phyloP scores from a whole-genome alignment of 768 basidiomycete species.

The Kockovaella imperatae region DNA sequence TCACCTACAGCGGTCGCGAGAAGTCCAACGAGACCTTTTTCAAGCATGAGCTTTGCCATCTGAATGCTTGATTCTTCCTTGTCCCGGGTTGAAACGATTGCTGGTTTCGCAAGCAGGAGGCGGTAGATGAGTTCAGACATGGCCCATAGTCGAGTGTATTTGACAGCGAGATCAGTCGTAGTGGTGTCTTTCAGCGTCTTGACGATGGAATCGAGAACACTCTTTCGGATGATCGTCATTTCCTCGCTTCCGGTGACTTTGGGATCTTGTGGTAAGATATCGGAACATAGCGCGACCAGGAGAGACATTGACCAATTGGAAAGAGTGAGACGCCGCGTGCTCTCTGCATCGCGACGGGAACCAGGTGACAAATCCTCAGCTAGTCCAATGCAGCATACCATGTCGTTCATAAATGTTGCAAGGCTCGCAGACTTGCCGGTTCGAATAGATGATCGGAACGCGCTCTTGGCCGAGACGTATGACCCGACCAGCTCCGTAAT shows the following conservation, averaged over 20 bases:
- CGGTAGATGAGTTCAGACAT: slow-evolving; percentile 81
- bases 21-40: slow-evolving; percentile 88
- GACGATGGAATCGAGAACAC: slow-evolving; percentile 79
- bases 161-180: slow-evolving; percentile 56
- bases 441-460: slow-evolving; percentile 72
- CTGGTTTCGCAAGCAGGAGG: slow-evolving; percentile 64
- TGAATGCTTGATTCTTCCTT: slow-evolving; percentile 75
- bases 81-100: slow-evolving; percentile 48
- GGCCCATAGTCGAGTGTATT: slow-evolving; percentile 81
- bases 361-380: slow-evolving; percentile 54
- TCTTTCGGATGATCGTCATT: slow-evolving; percentile 80
- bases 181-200: slow-evolving; percentile 75
- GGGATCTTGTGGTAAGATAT: slow-evolving; percentile 60
- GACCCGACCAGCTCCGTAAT: slow-evolving; percentile 88
- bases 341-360: slow-evolving; percentile 46
- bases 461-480: slow-evolving; percentile 81
- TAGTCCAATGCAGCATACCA: slow-evolving; percentile 69
- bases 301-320: slow-evolving; percentile 55
- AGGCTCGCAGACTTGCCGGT: slow-evolving; percentile 63
- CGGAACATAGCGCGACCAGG: slow-evolving; percentile 86
- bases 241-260: slow-evolving; percentile 69
- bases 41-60: slow-evolving; percentile 94
- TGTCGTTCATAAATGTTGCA: slow-evolving; percentile 62
- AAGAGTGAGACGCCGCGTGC: slow-evolving; percentile 37
- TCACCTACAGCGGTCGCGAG: slow-evolving; percentile 83